Percentiles rank a stretch among this genome's conserved stretches.
Evolutionary conservation across 1,284 basidiomycete genomes (phyloP).

Genomic region (Ustilago tritici): DNA sequence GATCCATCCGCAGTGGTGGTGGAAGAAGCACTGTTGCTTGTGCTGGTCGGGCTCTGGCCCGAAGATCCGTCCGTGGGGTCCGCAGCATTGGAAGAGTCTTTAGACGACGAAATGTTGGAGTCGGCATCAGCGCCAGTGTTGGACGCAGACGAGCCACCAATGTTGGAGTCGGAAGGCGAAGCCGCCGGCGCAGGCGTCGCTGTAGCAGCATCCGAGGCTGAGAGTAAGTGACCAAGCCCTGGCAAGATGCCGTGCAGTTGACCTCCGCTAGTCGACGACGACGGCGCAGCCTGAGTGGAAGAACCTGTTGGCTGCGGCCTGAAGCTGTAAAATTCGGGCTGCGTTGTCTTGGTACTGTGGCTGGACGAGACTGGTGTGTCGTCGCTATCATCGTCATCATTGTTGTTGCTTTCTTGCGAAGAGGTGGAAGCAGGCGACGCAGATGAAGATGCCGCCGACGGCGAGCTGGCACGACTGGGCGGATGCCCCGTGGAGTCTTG

Average conservation of each 20-base stretch:
- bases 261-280: background rate
- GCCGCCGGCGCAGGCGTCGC: background rate
- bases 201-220: background rate
- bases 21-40: background rate
- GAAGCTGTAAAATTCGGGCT: constrained; percentile 35
- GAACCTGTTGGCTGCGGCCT: constrained; percentile 20
- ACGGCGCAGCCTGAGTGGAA: constrained; percentile 13
- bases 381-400: background rate
- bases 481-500: background rate
- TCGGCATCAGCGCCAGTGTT: constrained; percentile 1
- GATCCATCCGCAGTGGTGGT: background rate
- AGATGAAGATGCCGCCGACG: constrained; percentile 15
- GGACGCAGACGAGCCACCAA: background rate
- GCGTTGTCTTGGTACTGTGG: constrained; percentile 14
- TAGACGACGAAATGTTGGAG: background rate
- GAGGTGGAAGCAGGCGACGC: constrained; percentile 1
- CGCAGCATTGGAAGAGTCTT: background rate
- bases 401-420: background rate
- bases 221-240: background rate
- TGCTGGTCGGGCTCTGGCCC: constrained; percentile 5
- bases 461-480: background rate
- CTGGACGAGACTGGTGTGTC: constrained; percentile 17
- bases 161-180: background rate
- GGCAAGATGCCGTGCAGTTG: background rate
- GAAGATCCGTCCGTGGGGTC: background rate